Conservation (phyloP, 805 yeast genomes). For the Metschnikowia aberdeeniae region DNA sequence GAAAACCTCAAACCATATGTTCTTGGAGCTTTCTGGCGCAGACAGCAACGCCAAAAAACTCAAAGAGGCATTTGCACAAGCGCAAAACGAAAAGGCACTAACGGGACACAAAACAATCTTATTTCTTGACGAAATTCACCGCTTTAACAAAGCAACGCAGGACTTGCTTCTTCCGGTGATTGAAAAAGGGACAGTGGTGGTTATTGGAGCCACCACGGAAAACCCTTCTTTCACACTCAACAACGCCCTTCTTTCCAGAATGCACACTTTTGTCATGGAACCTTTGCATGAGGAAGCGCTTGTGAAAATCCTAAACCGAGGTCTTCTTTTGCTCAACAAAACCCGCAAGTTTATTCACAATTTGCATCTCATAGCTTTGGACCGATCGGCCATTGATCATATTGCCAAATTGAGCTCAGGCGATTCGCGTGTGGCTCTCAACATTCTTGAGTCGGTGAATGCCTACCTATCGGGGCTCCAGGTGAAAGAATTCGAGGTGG, state of each 20-base stretch:
- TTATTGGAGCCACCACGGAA: slow-evolving; percentile 54
- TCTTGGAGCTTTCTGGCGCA: slow-evolving; percentile 40
- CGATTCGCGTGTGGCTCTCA: slow-evolving; percentile 81
- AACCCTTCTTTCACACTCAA: slow-evolving; percentile 51
- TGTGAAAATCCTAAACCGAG: slow-evolving; percentile 40
- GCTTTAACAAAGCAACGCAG: slow-evolving; percentile 42
- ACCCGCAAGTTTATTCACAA: slow-evolving; percentile 50
- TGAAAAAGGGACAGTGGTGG: slow-evolving; percentile 37
- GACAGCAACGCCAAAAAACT: slow-evolving; percentile 34
- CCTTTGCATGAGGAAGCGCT: slow-evolving; percentile 30
- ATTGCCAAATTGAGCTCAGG: slow-evolving; percentile 77
- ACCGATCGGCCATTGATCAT: slow-evolving; percentile 57
- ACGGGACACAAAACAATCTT: slow-evolving; percentile 32
- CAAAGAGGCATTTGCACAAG: slow-evolving; percentile 32
- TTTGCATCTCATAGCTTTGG: slow-evolving; percentile 48
- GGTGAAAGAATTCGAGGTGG: slow-evolving; percentile 12
- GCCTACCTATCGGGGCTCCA: slow-evolving; percentile 43
- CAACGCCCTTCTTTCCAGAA: slow-evolving; percentile 40
- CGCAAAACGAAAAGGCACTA: slow-evolving; percentile 33
- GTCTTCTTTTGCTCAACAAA: slow-evolving; percentile 48
- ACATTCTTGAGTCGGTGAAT: slow-evolving; percentile 70
- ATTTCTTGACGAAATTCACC: slow-evolving; percentile 42
- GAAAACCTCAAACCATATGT: slow-evolving; percentile 25
- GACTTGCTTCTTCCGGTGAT: slow-evolving; percentile 40
- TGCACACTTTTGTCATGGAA: slow-evolving; percentile 44